These are phyloP conservation scores for Aspergillus ruber DNA, from an alignment of 2,329 filamentous ascomycete genomes.

Conservation along the genomic window DNA sequence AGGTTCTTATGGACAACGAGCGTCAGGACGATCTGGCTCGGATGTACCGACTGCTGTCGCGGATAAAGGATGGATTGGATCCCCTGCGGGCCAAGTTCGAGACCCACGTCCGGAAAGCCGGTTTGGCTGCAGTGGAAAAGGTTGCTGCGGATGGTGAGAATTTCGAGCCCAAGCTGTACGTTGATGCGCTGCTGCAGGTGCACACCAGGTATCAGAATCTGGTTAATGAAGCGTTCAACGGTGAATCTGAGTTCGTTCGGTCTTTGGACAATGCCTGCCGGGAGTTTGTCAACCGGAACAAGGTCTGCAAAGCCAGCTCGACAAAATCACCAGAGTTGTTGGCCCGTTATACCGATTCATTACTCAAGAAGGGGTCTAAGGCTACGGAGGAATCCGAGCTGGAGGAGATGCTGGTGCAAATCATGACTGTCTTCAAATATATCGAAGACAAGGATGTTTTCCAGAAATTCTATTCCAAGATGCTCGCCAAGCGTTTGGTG, in stretches of 20 bases:
- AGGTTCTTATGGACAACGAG: slow-evolving; percentile 86
- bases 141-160: slow-evolving; percentile 81
- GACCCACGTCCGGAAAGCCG: slow-evolving; percentile 84
- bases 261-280: slow-evolving; percentile 95
- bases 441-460: slow-evolving; percentile 99
- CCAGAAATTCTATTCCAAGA: slow-evolving; percentile 98
- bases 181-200: slow-evolving; percentile 88
- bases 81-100: slow-evolving; percentile 84
- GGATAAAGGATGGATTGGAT: slow-evolving; percentile 86
- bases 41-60: slow-evolving; percentile 87
- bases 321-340: slow-evolving; percentile 92
- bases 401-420: slow-evolving; percentile 78
- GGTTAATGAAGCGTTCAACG: slow-evolving; percentile 86
- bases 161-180: slow-evolving; percentile 92
- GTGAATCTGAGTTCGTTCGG: slow-evolving; percentile 93
- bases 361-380: slow-evolving; percentile 83
- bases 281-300: slow-evolving; percentile 97
- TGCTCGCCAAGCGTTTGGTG: slow-evolving; percentile 89
- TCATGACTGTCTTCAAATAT: slow-evolving; percentile 99
- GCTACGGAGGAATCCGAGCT: slow-evolving; percentile 91
- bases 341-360: slow-evolving; percentile 88
- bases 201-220: slow-evolving; percentile 88
- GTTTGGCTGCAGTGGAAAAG: slow-evolving; percentile 82
- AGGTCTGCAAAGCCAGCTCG: slow-evolving; percentile 86
- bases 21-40: slow-evolving; percentile 90